Base-by-base conservation (phyloP, 75 land plant genomes). In the Pinus tabuliformis region DNA sequence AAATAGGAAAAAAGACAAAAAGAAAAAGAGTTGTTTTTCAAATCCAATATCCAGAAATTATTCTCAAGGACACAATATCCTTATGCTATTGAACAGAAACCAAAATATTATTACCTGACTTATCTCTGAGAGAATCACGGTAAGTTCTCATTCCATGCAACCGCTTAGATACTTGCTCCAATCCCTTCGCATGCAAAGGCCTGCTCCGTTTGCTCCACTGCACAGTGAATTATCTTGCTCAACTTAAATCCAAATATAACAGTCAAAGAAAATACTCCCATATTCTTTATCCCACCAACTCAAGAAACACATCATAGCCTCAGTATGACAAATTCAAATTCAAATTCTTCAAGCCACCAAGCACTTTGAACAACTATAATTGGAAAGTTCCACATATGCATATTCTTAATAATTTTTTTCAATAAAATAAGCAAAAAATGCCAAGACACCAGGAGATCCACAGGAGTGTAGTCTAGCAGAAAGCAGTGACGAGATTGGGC, bases 201-300 rank as follows among this genome's bases (percentile, higher is more conserved):
- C 89, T 76, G 61, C 87, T 83, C 83, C 80, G 85, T 64, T 78
- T 81, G 82, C 83, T 91, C 93, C 93, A 91, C 93, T 91, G 70
- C 63, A 83, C 42, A 1, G 36, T 17, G 21, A 39, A 7, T 66
- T 20, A 20, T 39, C 12, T 39, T 45, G 39, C n/a, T 17, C 39
- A 39, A 20, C 49, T 66, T 66, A 21, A 17, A 66, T 22, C 49
- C 37, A 3, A 66, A 18, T 66, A 20, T 17, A 66, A 39, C 39
- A 37, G 22, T 66, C 11, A 66, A 1, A 8, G 66, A 39, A 39
- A 17, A 66, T 21, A 39, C n/a, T 66, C 45, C 45, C 20, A 39
- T 18, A n/a, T 17, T 37, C 1, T 17, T 66, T 1, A 36, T 18
- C 22, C 37, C 33, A 30, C 39, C 15, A 63, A 63, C 66, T 63